phyloP scores from a whole-genome alignment of 306 rosid species.

The Corylus avellana region DNA sequence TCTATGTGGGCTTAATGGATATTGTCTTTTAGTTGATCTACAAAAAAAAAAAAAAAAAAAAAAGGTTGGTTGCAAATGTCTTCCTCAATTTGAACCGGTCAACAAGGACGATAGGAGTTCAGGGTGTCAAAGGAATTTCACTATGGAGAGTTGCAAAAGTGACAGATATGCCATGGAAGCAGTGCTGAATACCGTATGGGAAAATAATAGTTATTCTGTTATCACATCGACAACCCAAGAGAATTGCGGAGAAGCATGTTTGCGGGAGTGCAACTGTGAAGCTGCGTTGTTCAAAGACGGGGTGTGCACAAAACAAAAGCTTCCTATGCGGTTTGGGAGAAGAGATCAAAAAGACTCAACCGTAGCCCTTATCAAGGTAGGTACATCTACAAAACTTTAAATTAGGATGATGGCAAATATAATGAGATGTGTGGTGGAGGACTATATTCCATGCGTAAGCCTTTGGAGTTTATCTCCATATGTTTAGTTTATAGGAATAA shows the following conservation, averaged over 20 bases:
- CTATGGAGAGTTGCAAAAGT: neutral
- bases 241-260: neutral
- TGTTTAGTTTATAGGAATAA: too few species aligned
- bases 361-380: too few species aligned
- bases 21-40: neutral
- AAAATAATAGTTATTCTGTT: neutral
- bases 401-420: too few species aligned
- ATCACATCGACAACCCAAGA: neutral
- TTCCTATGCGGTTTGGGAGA: neutral
- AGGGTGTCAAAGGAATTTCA: neutral
- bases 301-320: neutral
- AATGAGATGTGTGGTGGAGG: too few species aligned
- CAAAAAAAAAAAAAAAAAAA: too few species aligned
- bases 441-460: too few species aligned
- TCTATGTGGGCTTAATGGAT: neutral
- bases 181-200: neutral
- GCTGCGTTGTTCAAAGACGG: too few species aligned
- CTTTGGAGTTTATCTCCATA: too few species aligned
- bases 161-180: neutral
- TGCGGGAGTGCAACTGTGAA: too few species aligned
- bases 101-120: neutral
- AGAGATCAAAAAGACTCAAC: too few species aligned
- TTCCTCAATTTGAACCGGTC: neutral
- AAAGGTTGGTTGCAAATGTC: neutral
- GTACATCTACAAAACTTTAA: neutral